phyloP scores from a whole-genome alignment of 305 asterid species.

The Stenogyne calaminthoides region DNA sequence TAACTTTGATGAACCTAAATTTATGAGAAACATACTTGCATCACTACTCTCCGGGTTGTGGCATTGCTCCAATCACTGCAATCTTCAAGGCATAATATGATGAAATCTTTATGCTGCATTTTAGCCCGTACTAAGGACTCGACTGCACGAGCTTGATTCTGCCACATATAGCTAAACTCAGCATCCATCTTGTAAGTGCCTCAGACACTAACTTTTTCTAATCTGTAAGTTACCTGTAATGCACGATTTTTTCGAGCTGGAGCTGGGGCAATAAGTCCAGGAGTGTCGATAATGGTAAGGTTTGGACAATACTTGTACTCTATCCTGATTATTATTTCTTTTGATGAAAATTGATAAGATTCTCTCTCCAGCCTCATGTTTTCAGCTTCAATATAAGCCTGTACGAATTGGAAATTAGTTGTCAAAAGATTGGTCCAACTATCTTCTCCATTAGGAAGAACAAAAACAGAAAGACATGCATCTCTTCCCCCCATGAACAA shows the following conservation, averaged over 20 bases:
- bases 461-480: not conserved
- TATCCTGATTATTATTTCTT: conserved; percentile 80
- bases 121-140: conserved; percentile 91
- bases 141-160: conserved; percentile 96
- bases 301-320: conserved; percentile 95
- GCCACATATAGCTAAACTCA: conserved; percentile 35
- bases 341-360: conserved; percentile 79
- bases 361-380: conserved; percentile 93
- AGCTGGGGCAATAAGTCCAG: conserved; percentile 97
- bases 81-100: conserved; percentile 97
- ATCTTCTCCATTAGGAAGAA: not conserved
- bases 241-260: conserved; percentile 87
- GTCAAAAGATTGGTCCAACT: not conserved
- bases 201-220: not conserved
- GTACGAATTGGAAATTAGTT: conserved; percentile 18
- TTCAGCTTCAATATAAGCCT: conserved; percentile 97
- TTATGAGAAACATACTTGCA: conserved; percentile 68
- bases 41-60: conserved; percentile 90
- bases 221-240: conserved; percentile 64
- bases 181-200: conserved; percentile 27
- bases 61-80: conserved; percentile 98
- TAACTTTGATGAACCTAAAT: conserved; percentile 11
- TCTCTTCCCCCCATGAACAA: conserved; percentile 7
- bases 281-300: conserved; percentile 93
- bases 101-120: conserved; percentile 97